Conservation (phyloP, 1,284 basidiomycete genomes). For the Ustilago vetiveriae region DNA sequence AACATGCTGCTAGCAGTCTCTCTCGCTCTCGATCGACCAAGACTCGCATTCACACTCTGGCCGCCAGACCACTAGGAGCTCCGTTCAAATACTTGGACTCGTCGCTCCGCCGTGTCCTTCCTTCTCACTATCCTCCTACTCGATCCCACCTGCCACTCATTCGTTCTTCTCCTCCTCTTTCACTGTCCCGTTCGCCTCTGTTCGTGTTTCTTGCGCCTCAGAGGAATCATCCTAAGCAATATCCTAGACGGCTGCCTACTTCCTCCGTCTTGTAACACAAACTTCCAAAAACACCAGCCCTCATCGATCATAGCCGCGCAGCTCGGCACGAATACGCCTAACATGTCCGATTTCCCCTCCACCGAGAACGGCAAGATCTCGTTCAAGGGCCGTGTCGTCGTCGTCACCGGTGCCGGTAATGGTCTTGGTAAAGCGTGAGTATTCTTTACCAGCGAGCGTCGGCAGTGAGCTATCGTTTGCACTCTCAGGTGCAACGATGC, state of each 20-base stretch:
- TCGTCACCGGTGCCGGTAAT: constrained; percentile 94
- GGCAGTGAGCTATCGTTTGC: too few relatives aligned
- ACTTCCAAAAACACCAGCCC: too few relatives aligned
- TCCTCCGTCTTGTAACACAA: constrained; percentile 5
- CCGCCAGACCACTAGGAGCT: too few relatives aligned
- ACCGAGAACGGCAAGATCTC: constrained; percentile 64
- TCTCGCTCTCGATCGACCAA: constrained; percentile 4
- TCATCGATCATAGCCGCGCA: constrained; percentile 22
- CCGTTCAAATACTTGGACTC: constrained; percentile 40
- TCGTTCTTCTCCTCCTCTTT: neutral
- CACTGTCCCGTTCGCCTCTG: too few relatives aligned
- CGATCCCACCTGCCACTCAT: constrained; percentile 9
- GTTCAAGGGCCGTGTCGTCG: constrained; percentile 90
- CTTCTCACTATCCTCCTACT: constrained; percentile 7
- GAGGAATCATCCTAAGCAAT: neutral
- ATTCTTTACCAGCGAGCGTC: too few relatives aligned
- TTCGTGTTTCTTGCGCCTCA: neutral
- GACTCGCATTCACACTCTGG: constrained; percentile 3
- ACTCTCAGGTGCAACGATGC: too few relatives aligned
- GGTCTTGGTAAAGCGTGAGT: constrained; percentile 89
- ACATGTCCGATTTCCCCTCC: constrained; percentile 63
- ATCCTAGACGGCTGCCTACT: constrained; percentile 14
- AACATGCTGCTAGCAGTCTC: too few relatives aligned
- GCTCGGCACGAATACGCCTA: constrained; percentile 17
- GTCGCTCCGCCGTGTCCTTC: neutral